Base-by-base conservation (phyloP, 2,329 filamentous ascomycete species). In the Cercospora beticola region DNA sequence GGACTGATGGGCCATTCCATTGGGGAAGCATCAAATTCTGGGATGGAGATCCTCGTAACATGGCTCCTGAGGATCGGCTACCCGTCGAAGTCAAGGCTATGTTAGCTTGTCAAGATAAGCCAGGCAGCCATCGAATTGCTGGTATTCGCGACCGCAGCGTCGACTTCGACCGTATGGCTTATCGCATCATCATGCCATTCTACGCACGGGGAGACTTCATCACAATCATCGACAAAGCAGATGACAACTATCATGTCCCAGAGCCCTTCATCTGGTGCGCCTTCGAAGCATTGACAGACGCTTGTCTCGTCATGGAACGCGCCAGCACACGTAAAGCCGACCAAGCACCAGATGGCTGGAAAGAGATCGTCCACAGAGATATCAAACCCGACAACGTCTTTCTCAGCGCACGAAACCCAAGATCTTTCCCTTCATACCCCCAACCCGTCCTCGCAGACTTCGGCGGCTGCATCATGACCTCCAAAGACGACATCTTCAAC, bases 291-390 rank as follows among this genome's bases (percentile, higher is more conserved):
- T 26, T 65, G 1, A 40, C 63, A 1, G 62, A 68, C 1, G 63
- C 62, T 2, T 68, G 62, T 46, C 46, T 68, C 10, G 14, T 65
- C 21, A 68, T 68, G 66, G 28, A 68, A 43, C 40, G 61, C 21
- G 66, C 57, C 21, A 62, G 56, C 4, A 65, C 9, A 40, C 31
- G n/a, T 9, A 16, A 18, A 9, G 23, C 7, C 26, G 10, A n/a
- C 5, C 16, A 6, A 10, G 12, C 46, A 33, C 33, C 40, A 14
- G 30, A 8, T 5, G 16, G n/a, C 9, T 70, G 67, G 67, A 49
- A 52, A 62, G 59, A 68, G 28, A 71, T 70, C 58, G 64, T 70
- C n/a, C 70, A 69, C 26, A 33, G 40, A 4, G 67, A 69, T 36
- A 62, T 69, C n/a, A 69, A 66, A 26, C 63, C 59, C 10, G 49